A percentile compares a stretch with the other conserved stretches of the same genome.
Evolutionary conservation across 352 stramenopile genomes (phyloP).

Genomic region (Phytophthora meadii): DNA sequence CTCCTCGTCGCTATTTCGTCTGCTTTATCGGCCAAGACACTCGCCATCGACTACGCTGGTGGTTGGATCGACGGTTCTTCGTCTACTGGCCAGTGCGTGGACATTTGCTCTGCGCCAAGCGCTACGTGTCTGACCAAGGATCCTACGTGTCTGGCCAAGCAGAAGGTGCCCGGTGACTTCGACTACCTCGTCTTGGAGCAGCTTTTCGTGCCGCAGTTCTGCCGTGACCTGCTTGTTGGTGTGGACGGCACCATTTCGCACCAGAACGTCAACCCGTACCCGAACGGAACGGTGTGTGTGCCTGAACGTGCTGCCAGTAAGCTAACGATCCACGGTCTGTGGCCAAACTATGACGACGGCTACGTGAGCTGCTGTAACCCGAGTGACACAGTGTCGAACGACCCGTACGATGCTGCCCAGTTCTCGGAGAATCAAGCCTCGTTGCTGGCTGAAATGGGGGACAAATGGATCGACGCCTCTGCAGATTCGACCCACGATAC

Average conservation of each 20-base stretch:
- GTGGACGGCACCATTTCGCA: slow-evolving; percentile 83
- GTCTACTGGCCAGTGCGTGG: slow-evolving; percentile 62
- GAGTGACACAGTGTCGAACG: slow-evolving; percentile 58
- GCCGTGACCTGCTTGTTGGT: slow-evolving; percentile 71
- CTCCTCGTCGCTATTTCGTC: slow-evolving; percentile 23
- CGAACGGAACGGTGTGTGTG: slow-evolving; percentile 59
- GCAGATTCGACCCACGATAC: slow-evolving; percentile 56
- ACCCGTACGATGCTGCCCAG: slow-evolving; percentile 55
- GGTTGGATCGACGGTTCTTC: slow-evolving; percentile 53
- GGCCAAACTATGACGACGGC: slow-evolving; percentile 81
- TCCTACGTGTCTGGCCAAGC: slow-evolving; percentile 62
- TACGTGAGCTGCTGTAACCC: slow-evolving; percentile 80
- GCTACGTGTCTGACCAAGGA: slow-evolving; percentile 65
- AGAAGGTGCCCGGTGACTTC: slow-evolving; percentile 70
- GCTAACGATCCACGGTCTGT: slow-evolving; percentile 80
- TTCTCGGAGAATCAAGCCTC: slow-evolving; percentile 51
- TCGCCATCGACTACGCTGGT: slow-evolving; percentile 62
- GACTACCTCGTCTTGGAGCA: slow-evolving; percentile 85
- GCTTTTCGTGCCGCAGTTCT: slow-evolving; percentile 84
- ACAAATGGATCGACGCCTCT: slow-evolving; percentile 75
- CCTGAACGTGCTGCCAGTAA: slow-evolving; percentile 50
- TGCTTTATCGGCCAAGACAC: slow-evolving; percentile 14
- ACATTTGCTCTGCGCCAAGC: slow-evolving; percentile 76
- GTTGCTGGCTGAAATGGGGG: slow-evolving; percentile 61
- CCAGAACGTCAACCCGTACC: slow-evolving; percentile 78